phyloP scores from a whole-genome alignment of 2,329 filamentous ascomycete species.

The Sarocladium oryzae region DNA sequence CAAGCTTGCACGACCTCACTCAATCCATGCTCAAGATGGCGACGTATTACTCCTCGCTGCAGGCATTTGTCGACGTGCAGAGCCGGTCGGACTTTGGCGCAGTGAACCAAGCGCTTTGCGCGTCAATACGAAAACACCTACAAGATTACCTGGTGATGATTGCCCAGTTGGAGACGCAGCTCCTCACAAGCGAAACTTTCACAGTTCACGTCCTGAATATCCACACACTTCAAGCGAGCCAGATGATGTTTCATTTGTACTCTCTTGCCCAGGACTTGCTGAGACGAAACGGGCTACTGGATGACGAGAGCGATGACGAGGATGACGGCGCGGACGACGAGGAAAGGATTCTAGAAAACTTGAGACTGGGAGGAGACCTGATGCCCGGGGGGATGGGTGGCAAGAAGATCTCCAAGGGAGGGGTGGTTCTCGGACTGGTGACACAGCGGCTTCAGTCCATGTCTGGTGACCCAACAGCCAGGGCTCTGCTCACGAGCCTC shows the following conservation, averaged over 20 bases:
- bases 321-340: conserved; percentile 76
- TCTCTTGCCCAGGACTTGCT: conserved; percentile 80
- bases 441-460: conserved; percentile 80
- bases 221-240: conserved; percentile 81
- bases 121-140: conserved; percentile 83
- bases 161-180: conserved; percentile 88
- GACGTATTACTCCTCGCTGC: conserved; percentile 84
- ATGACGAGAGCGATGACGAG: conserved; percentile 67
- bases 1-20: conserved; percentile 82
- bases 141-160: conserved; percentile 93
- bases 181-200: conserved; percentile 80
- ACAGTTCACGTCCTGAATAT: conserved; percentile 91
- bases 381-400: conserved; percentile 70
- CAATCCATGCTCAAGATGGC: conserved; percentile 89
- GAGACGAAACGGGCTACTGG: conserved; percentile 79
- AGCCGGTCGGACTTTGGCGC: conserved; percentile 88
- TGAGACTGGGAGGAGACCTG: conserved; percentile 80
- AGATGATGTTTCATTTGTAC: conserved; percentile 89
- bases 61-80: conserved; percentile 90
- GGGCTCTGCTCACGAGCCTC: conserved; percentile 72
- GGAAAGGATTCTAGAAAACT: conserved; percentile 85
- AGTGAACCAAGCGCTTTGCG: conserved; percentile 92
- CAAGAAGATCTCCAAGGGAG: conserved; percentile 95
- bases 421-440: conserved; percentile 82
- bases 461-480: conserved; percentile 87